These are phyloP conservation scores for Acer yangbiense DNA, from an alignment of 345 rosid species.

Conservation along the genomic window DNA sequence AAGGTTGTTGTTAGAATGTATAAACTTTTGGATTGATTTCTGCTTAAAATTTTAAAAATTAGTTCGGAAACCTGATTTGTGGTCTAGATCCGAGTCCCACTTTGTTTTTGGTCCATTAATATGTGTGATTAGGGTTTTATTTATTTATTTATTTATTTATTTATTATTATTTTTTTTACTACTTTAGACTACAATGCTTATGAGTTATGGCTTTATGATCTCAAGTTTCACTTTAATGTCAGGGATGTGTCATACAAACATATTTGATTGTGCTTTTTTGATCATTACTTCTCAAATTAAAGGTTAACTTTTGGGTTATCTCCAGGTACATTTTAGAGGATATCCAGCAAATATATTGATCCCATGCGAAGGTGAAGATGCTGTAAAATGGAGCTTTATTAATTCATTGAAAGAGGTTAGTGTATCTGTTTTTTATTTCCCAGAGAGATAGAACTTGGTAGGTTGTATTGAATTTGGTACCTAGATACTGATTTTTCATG, in stretches of 20 bases:
- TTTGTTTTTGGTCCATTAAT: not conserved
- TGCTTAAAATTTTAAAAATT: not conserved
- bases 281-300: constrained; percentile 3
- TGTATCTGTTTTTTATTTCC: not conserved
- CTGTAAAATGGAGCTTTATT: constrained; percentile 90
- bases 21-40: not conserved
- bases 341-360: constrained; percentile 74
- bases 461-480: not conserved
- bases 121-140: not conserved
- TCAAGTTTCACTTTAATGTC: not conserved
- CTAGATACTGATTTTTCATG: not conserved
- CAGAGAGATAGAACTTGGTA: not conserved
- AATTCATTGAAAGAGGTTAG: constrained; percentile 93
- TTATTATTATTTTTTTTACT: not conserved
- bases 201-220: not conserved
- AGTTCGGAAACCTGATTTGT: not conserved
- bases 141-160: not conserved
- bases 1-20: not conserved
- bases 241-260: not conserved
- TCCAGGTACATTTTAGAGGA: constrained; percentile 94
- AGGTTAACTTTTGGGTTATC: constrained; percentile 10
- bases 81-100: not conserved
- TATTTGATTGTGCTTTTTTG: not conserved
- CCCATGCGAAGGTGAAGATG: constrained; percentile 94
- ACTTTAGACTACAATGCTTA: not conserved